Conservation (phyloP, 2,329 filamentous ascomycete species). For the Penicillium sp. region DNA sequence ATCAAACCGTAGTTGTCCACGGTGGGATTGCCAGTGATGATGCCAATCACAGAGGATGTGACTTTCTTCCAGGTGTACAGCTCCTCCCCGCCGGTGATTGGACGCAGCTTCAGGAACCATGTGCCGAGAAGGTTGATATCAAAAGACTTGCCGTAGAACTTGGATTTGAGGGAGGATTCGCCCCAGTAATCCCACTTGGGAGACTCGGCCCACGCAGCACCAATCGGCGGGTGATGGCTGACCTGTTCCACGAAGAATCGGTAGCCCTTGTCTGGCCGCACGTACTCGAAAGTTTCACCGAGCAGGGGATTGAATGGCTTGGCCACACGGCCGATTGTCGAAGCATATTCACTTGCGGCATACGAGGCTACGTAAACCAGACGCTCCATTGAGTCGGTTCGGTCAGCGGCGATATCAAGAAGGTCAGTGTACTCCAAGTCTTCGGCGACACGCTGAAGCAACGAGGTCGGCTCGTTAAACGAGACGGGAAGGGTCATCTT, state of each 20-base stretch:
- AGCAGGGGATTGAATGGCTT: constrained; percentile 97
- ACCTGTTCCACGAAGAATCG: constrained; percentile 99
- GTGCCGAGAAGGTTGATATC: constrained; percentile 95
- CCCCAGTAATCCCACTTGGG: constrained; percentile 95
- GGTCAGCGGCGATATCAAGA: constrained; percentile 81
- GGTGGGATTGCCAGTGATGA: constrained; percentile 92
- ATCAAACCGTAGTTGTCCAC: constrained; percentile 98
- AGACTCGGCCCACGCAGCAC: constrained; percentile 88
- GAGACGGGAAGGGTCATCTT: constrained; percentile 98
- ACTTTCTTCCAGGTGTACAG: constrained; percentile 99
- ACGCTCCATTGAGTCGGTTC: constrained; percentile 82
- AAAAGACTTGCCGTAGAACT: constrained; percentile 96
- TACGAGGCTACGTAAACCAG: constrained; percentile 94
- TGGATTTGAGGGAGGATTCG: constrained; percentile 90
- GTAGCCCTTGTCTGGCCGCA: constrained; percentile 91
- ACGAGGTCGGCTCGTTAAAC: constrained; percentile 96
- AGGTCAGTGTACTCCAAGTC: constrained; percentile 98
- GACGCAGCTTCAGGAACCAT: constrained; percentile 88
- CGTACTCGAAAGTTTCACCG: constrained; percentile 96
- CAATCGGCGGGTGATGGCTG: constrained; percentile 92
- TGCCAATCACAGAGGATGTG: constrained; percentile 94
- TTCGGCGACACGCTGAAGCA: constrained; percentile 91
- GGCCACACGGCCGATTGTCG: constrained; percentile 91
- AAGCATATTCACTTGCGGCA: constrained; percentile 93
- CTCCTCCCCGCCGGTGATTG: constrained; percentile 72